Percentiles rank a stretch among this genome's conserved stretches.
phyloP scores from a whole-genome alignment of 2,329 filamentous ascomycete genomes.

The Hirsutella thompsonii region DNA sequence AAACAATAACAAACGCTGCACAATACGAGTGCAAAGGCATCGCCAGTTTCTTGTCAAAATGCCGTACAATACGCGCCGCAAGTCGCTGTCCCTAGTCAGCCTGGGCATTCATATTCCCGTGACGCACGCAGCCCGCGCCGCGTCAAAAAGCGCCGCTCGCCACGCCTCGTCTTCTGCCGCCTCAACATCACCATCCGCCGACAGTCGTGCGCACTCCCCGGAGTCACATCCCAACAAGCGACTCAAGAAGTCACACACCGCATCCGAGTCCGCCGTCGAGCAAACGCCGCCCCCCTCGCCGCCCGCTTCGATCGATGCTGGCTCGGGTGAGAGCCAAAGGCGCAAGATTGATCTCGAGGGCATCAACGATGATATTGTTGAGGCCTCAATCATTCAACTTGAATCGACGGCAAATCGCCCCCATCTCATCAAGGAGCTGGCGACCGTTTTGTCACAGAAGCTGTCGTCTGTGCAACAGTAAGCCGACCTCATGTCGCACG shows the following conservation, averaged over 20 bases:
- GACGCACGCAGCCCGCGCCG: constrained; percentile 42
- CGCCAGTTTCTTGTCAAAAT: constrained; percentile 30
- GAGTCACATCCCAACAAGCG: constrained; percentile 44
- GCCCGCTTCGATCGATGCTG: constrained; percentile 14
- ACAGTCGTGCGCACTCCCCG: constrained; percentile 15
- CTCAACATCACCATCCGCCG: constrained; percentile 11
- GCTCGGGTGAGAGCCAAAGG: constrained; percentile 11
- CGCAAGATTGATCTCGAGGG: constrained; percentile 51
- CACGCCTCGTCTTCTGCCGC: constrained; percentile 15
- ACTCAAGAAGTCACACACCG: constrained; percentile 62
- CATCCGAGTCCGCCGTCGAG: constrained; percentile 61
- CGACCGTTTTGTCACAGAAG: constrained; percentile 60
- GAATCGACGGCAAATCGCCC: constrained; percentile 85
- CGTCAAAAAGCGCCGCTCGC: constrained; percentile 14
- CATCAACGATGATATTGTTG: constrained; percentile 91
- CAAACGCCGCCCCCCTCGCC: constrained; percentile 52
- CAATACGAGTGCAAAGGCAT: not conserved
- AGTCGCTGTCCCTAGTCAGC: constrained; percentile 85
- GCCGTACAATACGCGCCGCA: constrained; percentile 94
- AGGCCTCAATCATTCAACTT: constrained; percentile 77
- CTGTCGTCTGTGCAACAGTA: constrained; percentile 87
- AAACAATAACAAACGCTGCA: not conserved
- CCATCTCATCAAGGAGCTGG: constrained; percentile 88
- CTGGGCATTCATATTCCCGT: constrained; percentile 82
- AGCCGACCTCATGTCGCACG: constrained; percentile 23